Percentiles rank a stretch among this genome's conserved stretches.
phyloP scores from a whole-genome alignment of 345 rosid species.

The Bretschneidera sinensis region DNA sequence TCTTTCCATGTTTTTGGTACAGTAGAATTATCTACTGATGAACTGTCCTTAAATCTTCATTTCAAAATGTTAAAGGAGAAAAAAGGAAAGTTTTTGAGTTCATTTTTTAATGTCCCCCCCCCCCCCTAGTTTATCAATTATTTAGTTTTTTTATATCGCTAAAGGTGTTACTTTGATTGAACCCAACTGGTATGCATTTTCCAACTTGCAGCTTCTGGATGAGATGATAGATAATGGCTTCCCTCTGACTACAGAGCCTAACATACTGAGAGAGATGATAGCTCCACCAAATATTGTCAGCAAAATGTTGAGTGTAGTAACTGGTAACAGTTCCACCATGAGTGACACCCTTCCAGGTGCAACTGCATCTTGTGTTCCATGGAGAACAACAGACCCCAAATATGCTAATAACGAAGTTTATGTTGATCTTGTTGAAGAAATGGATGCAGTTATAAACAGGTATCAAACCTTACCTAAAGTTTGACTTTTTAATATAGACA shows the following conservation, averaged over 20 bases:
- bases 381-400: conserved; percentile 83
- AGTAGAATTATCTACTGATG: no score
- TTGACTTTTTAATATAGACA: background rate
- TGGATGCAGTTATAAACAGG: conserved; percentile 92
- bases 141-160: background rate
- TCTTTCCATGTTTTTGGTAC: no score
- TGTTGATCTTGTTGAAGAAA: conserved; percentile 90
- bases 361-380: conserved; percentile 83
- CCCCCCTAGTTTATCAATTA: no score
- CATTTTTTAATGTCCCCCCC: no score
- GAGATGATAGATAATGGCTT: conserved; percentile 99
- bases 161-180: conserved; percentile 10
- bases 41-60: no score
- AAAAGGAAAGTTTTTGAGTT: no score
- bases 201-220: conserved; percentile 71
- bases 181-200: conserved; percentile 1
- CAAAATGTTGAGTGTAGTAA: conserved; percentile 91
- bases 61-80: no score
- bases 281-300: conserved; percentile 87
- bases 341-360: conserved; percentile 84
- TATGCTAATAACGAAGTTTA: conserved; percentile 85
- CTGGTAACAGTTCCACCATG: conserved; percentile 80
- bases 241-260: conserved; percentile 94
- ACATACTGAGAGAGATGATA: conserved; percentile 89
- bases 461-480: conserved; percentile 7